Evolutionary conservation across 2,329 filamentous ascomycete species (phyloP).

Genomic region (Hypoxylon sp.): DNA sequence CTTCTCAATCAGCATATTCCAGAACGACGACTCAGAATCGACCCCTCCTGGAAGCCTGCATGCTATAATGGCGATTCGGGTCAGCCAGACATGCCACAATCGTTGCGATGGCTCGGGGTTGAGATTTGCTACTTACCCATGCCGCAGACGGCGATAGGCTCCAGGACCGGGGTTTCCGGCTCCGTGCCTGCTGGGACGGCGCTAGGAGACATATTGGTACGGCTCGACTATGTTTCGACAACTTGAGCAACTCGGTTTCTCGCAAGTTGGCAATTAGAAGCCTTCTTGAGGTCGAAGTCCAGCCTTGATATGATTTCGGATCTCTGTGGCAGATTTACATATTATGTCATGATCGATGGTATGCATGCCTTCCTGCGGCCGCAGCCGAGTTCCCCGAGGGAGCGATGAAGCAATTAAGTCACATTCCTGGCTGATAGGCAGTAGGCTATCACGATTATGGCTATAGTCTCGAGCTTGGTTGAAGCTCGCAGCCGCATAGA

Average conservation of each 20-base stretch:
- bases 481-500: not conserved
- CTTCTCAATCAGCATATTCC: slow-evolving; percentile 35
- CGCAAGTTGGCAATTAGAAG: not conserved
- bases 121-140: slow-evolving; percentile 35
- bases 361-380: not conserved
- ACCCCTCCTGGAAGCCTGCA: slow-evolving; percentile 34
- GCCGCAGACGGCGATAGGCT: slow-evolving; percentile 40
- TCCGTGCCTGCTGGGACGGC: slow-evolving; percentile 1
- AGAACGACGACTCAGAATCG: slow-evolving; percentile 34
- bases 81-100: not conserved
- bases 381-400: not conserved
- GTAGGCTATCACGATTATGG: not conserved
- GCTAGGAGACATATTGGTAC: slow-evolving; percentile 21
- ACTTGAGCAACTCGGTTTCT: not conserved
- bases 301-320: not conserved
- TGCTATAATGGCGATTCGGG: slow-evolving; percentile 14
- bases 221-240: not conserved
- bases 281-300: not conserved
- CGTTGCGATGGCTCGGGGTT: not conserved
- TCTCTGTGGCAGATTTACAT: not conserved
- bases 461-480: not conserved
- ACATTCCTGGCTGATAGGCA: not conserved
- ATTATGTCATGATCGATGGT: not conserved
- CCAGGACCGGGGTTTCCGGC: slow-evolving; percentile 22
- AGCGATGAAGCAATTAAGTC: not conserved